phyloP scores from a whole-genome alignment of 2,329 filamentous ascomycete species.

The Nectriaceae sp. region DNA sequence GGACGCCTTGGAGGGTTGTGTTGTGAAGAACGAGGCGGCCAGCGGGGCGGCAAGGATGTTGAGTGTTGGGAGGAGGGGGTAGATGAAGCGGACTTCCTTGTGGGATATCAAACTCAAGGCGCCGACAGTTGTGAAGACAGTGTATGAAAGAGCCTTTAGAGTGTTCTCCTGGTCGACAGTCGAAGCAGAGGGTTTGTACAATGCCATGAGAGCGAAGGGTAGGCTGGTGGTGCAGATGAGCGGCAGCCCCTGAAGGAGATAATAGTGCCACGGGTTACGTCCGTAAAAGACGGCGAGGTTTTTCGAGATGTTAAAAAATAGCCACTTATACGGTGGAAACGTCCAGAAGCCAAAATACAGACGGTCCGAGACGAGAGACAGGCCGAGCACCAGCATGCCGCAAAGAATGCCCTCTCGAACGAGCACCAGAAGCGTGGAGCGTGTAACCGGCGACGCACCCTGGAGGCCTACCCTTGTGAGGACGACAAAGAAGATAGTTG shows the following conservation, averaged over 20 bases:
- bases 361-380: conserved; percentile 71
- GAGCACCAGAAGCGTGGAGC: conserved; percentile 52
- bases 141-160: conserved; percentile 51
- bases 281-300: conserved; percentile 93
- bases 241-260: conserved; percentile 85
- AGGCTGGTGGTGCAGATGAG: conserved; percentile 81
- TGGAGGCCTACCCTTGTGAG: conserved; percentile 43
- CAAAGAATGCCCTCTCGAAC: conserved; percentile 66
- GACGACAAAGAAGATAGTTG: conserved; percentile 55
- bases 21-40: conserved; percentile 64
- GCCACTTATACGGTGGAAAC: conserved; percentile 82
- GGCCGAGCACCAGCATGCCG: conserved; percentile 58
- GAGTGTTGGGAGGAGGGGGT: conserved; percentile 84
- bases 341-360: conserved; percentile 85
- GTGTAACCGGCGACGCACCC: conserved; percentile 43
- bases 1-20: conserved; percentile 28
- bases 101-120: conserved; percentile 80
- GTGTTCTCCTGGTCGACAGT: conserved; percentile 36
- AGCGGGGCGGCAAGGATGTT: conserved; percentile 76
- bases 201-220: conserved; percentile 70
- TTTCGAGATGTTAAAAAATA: conserved; percentile 88
- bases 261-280: conserved; percentile 88
- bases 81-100: conserved; percentile 97
- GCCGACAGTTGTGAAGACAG: conserved; percentile 60
- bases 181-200: conserved; percentile 53